These are phyloP conservation scores for Pulveroboletus sp. DNA, from an alignment of 768 basidiomycete genomes.

Conservation along the genomic window DNA sequence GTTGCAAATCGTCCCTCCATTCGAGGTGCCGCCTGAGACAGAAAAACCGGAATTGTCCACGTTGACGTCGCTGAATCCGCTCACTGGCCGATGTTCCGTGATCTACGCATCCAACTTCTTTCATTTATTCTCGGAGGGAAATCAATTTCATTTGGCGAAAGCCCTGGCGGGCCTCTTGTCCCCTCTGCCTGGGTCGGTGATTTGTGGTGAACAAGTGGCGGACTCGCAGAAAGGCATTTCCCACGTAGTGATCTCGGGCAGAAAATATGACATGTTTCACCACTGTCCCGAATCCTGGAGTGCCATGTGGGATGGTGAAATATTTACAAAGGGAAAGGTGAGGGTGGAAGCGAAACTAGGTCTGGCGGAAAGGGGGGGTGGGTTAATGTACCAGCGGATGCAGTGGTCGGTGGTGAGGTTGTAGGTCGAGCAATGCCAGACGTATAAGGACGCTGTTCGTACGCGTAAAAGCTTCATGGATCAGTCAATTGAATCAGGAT, in stretches of 20 bases:
- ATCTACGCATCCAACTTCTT: conserved; percentile 51
- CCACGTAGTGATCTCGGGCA: background rate
- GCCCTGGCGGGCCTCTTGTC: conserved; percentile 28
- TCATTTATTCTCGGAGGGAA: conserved; percentile 30
- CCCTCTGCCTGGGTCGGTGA: conserved; percentile 23
- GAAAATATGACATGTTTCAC: conserved; percentile 12
- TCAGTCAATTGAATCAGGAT: too few relatives aligned
- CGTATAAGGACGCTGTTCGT: too few relatives aligned
- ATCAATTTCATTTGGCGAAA: conserved; percentile 27
- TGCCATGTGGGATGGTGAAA: too few relatives aligned
- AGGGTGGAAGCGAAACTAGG: too few relatives aligned
- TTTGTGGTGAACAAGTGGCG: conserved; percentile 5
- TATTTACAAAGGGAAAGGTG: too few relatives aligned
- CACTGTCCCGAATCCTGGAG: too few relatives aligned
- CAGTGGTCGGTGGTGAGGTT: too few relatives aligned
- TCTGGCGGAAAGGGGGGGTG: too few relatives aligned
- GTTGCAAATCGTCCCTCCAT: conserved; percentile 34
- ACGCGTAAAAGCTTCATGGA: too few relatives aligned
- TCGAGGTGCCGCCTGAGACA: conserved; percentile 22
- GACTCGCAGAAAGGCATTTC: background rate
- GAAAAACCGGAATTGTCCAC: conserved; percentile 28
- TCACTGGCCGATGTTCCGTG: conserved; percentile 46
- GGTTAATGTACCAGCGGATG: too few relatives aligned
- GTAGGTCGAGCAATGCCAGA: too few relatives aligned
- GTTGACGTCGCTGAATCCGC: conserved; percentile 42